A percentile compares a stretch with the other conserved stretches of the same genome.
phyloP scores from a whole-genome alignment of 257 asterid genomes.

The Solanum ossicruentum region DNA sequence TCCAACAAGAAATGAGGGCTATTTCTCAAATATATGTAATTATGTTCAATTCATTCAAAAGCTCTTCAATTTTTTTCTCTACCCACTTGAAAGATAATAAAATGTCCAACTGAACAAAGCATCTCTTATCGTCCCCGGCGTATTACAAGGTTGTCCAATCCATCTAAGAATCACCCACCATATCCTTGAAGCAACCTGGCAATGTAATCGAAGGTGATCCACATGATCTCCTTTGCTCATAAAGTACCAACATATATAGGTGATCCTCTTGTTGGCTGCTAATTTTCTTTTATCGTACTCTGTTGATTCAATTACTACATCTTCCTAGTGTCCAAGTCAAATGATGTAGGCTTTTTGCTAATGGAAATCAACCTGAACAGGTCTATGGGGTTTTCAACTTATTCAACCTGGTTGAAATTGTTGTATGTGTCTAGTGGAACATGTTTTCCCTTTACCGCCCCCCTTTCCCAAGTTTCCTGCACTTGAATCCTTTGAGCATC shows the following conservation, averaged over 20 bases:
- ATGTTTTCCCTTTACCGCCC: no score
- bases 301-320: not conserved
- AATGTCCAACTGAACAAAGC: not conserved
- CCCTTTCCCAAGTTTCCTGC: not conserved
- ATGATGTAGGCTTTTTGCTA: not conserved
- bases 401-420: not conserved
- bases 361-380: not conserved
- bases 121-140: not conserved
- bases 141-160: not conserved
- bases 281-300: not conserved
- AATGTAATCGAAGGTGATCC: not conserved
- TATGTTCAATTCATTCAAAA: not conserved
- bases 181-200: not conserved
- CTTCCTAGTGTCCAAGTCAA: not conserved
- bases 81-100: not conserved
- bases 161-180: not conserved
- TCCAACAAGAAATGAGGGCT: not conserved
- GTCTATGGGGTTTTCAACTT: not conserved
- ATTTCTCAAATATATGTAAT: not conserved
- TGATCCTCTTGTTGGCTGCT: not conserved
- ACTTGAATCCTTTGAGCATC: not conserved
- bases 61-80: not conserved
- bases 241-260: not conserved
- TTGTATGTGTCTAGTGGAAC: not conserved
- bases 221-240: not conserved